These are phyloP conservation scores for Corymbia citriodora DNA, from an alignment of 441 rosid species.

Conservation along the genomic window DNA sequence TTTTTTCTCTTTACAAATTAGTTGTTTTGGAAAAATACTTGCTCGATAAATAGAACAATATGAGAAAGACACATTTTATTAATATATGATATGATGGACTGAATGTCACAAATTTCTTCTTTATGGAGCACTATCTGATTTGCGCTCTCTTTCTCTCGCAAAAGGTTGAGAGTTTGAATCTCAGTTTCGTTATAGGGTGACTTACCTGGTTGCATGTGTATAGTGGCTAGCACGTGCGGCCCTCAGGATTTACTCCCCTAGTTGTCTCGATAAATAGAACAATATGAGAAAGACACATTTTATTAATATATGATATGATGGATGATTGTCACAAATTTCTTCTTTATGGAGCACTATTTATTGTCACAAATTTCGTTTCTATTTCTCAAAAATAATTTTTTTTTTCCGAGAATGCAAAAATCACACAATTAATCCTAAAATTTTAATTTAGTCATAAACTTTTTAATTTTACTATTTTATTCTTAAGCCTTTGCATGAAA, in stretches of 20 bases:
- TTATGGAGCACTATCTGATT: background rate
- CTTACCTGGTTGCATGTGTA: too few relatives aligned
- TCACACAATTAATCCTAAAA: too few relatives aligned
- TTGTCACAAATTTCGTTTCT: background rate
- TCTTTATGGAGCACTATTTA: background rate
- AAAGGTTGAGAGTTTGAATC: too few relatives aligned
- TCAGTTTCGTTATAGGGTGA: too few relatives aligned
- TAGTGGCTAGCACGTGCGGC: too few relatives aligned
- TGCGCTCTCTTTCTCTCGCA: too few relatives aligned
- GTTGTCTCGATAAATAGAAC: background rate
- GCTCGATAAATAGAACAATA: background rate
- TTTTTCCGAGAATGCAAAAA: too few relatives aligned
- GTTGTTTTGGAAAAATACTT: background rate
- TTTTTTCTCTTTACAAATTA: background rate
- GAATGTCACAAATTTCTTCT: background rate
- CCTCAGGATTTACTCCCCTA: too few relatives aligned
- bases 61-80: background rate
- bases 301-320: background rate
- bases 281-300: background rate
- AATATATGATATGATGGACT: background rate
- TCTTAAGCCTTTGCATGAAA: too few relatives aligned
- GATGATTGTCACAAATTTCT: background rate
- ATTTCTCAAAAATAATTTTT: background rate
- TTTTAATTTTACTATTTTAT: too few relatives aligned
- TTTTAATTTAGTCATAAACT: too few relatives aligned